These are phyloP conservation scores for Viridothelium virens DNA, from an alignment of 495 filamentous ascomycete species.

Conservation along the genomic window DNA sequence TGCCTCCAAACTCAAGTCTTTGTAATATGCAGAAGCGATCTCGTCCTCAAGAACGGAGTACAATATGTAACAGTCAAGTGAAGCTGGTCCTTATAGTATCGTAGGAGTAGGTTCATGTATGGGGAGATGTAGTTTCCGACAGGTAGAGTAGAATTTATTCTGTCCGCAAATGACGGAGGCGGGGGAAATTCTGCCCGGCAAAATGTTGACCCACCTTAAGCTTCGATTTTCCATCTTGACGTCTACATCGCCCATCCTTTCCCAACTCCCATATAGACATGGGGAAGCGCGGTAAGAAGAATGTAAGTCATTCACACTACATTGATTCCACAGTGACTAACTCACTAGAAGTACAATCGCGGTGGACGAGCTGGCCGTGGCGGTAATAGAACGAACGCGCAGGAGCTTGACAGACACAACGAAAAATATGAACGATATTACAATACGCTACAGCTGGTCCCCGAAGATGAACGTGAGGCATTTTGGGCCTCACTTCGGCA, in stretches of 20 bases:
- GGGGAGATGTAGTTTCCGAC: too few species aligned
- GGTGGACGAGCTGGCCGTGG: constrained; percentile 29
- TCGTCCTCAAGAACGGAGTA: too few species aligned
- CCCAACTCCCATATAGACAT: neutral
- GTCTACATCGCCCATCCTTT: neutral
- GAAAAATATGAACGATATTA: constrained; percentile 76
- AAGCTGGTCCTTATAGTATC: too few species aligned
- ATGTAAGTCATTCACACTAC: neutral
- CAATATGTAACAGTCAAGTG: too few species aligned
- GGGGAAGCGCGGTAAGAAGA: constrained; percentile 18
- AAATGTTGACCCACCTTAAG: neutral
- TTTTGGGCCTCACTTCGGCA: constrained; percentile 77
- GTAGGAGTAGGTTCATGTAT: too few species aligned
- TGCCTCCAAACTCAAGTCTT: too few species aligned
- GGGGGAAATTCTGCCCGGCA: too few species aligned
- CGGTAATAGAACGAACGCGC: constrained; percentile 27
- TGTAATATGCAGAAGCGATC: too few species aligned
- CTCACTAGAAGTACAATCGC: constrained; percentile 7
- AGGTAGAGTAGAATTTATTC: too few species aligned
- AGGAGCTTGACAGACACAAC: constrained; percentile 53
- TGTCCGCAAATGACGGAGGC: too few species aligned
- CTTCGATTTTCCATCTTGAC: neutral
- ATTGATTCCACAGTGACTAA: neutral
- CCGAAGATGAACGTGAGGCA: constrained; percentile 55
- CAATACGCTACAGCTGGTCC: constrained; percentile 60